phyloP scores from a whole-genome alignment of 2,329 filamentous ascomycete species.

The Scedosporium apiospermum region DNA sequence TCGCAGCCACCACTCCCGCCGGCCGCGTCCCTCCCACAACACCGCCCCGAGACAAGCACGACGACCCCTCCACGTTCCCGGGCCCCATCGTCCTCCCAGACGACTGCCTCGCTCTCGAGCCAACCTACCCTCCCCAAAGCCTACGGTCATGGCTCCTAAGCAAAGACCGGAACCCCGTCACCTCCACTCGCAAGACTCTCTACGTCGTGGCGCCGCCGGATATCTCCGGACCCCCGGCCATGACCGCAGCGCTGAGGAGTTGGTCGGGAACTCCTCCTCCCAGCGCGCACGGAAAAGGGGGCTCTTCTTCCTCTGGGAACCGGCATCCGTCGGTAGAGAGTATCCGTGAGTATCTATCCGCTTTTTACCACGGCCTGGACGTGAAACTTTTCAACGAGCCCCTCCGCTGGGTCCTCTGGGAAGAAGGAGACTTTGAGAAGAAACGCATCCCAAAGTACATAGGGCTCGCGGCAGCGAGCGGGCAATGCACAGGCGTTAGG shows the following conservation, averaged over 20 bases:
- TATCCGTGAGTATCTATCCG: constrained; percentile 25
- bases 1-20: constrained; percentile 19
- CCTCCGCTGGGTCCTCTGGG: constrained; percentile 41
- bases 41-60: neutral
- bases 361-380: constrained; percentile 43
- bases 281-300: too few relatives aligned
- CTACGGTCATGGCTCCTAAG: constrained; percentile 38
- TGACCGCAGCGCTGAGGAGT: neutral
- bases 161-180: constrained; percentile 39
- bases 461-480: constrained; percentile 29
- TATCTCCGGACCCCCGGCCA: constrained; percentile 17
- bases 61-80: constrained; percentile 35
- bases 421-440: constrained; percentile 13
- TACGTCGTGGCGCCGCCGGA: constrained; percentile 42
- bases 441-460: constrained; percentile 23
- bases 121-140: constrained; percentile 40
- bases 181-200: constrained; percentile 32
- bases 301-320: neutral
- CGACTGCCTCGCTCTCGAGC: constrained; percentile 48
- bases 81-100: constrained; percentile 49
- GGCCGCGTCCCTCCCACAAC: constrained; percentile 15
- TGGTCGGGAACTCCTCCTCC: neutral
- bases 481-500: constrained; percentile 37
- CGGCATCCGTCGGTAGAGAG: constrained; percentile 18
- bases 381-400: constrained; percentile 31